These are phyloP conservation scores for Dianthus caryophyllus DNA, from an alignment of 148 eudicot genomes.

Conservation along the genomic window DNA sequence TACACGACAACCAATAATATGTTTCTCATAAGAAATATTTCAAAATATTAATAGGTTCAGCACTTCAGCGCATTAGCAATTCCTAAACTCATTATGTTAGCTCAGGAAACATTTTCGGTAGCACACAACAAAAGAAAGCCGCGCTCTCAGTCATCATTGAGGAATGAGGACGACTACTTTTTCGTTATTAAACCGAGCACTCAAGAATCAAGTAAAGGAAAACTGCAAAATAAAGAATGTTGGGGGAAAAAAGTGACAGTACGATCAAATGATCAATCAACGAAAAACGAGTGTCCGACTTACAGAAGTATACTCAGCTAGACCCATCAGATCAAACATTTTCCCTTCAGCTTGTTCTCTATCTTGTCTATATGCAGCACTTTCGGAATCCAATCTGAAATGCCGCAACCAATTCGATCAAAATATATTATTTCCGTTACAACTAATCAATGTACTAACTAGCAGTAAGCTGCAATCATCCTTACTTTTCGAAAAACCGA, in stretches of 20 bases:
- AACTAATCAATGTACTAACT: constrained; percentile 4
- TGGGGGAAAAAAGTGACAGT: neutral
- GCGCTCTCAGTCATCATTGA: neutral
- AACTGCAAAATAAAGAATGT: neutral
- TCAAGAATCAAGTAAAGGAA: neutral
- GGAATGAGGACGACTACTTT: neutral
- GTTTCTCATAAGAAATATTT: constrained; percentile 2
- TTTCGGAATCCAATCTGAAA: too few species aligned
- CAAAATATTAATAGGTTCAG: too few species aligned
- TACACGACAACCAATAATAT: constrained; percentile 22
- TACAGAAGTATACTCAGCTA: too few species aligned
- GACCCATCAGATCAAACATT: too few species aligned
- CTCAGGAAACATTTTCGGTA: neutral
- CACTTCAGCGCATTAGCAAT: neutral
- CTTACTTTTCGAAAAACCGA: constrained; percentile 78
- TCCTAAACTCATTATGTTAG: neutral
- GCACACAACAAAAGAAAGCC: constrained; percentile 2
- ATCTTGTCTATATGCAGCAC: too few species aligned
- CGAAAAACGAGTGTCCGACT: too few species aligned
- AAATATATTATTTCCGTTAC: constrained; percentile 11
- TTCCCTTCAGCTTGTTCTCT: too few species aligned
- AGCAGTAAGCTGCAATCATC: constrained; percentile 19
- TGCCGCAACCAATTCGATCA: constrained; percentile 20
- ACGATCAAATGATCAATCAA: too few species aligned
- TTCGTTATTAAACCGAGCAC: constrained; percentile 5